Conservation (phyloP, 495 filamentous ascomycete genomes). For the Glarea lozoyensis region DNA sequence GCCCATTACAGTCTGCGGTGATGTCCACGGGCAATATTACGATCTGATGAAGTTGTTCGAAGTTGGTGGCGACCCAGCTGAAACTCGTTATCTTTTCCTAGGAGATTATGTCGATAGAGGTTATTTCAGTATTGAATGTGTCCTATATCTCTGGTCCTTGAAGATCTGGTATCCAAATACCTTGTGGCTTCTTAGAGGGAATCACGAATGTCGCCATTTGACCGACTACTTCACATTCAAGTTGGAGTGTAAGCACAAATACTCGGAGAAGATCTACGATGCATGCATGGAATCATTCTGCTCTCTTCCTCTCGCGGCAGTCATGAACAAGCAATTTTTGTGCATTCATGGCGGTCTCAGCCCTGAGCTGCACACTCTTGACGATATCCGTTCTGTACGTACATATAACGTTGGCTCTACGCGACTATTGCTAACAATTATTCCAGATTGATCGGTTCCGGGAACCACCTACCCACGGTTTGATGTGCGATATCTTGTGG, state of each 20-base stretch:
- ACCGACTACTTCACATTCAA: slow-evolving; percentile 99
- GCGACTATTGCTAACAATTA: neutral
- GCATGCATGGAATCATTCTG: slow-evolving; percentile 99
- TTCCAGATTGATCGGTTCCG: slow-evolving; percentile 90
- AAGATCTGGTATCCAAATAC: slow-evolving; percentile 99
- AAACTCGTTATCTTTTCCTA: slow-evolving; percentile 92
- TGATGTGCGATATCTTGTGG: slow-evolving; percentile 99
- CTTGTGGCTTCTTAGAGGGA: slow-evolving; percentile 92
- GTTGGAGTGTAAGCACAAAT: slow-evolving; percentile 98
- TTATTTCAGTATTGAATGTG: slow-evolving; percentile 99
- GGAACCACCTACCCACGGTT: slow-evolving; percentile 90
- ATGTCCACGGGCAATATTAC: slow-evolving; percentile 98
- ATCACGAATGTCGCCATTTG: slow-evolving; percentile 97
- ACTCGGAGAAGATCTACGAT: slow-evolving; percentile 92
- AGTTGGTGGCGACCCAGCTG: slow-evolving; percentile 91
- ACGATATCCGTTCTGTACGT: slow-evolving; percentile 80
- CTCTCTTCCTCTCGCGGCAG: slow-evolving; percentile 81
- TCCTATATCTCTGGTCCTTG: slow-evolving; percentile 92
- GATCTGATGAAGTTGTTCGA: slow-evolving; percentile 99
- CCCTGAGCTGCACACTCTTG: slow-evolving; percentile 89
- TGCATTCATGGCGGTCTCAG: slow-evolving; percentile 97
- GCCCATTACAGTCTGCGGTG: slow-evolving; percentile 97
- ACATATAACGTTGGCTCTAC: neutral
- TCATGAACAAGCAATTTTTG: slow-evolving; percentile 99
- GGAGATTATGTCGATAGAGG: slow-evolving; percentile 97